phyloP scores from a whole-genome alignment of 192 early-diverging fungal genomes.

The Coemansia sp. region DNA sequence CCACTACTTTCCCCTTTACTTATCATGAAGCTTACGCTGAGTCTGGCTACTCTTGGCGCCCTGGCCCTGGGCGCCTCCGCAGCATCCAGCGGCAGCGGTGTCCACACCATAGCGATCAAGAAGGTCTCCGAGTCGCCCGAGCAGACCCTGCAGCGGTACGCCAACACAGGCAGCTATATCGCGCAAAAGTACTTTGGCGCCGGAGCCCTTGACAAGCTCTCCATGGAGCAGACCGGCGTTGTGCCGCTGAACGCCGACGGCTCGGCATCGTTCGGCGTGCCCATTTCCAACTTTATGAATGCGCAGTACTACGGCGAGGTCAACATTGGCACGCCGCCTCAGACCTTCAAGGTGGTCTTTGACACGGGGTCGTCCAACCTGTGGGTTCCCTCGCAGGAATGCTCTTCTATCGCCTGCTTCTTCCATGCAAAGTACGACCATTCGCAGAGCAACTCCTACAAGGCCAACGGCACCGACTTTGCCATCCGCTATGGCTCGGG shows the following conservation, averaged over 20 bases:
- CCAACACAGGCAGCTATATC: constrained; percentile 63
- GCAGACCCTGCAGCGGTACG: constrained; percentile 60
- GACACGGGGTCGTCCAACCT: constrained; percentile 95
- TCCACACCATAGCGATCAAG: constrained; percentile 57
- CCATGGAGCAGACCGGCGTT: constrained; percentile 43
- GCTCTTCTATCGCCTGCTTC: constrained; percentile 94
- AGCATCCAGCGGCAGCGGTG: constrained; percentile 16
- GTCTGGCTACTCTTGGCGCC: constrained; percentile 35
- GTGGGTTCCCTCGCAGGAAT: constrained; percentile 94
- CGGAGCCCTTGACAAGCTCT: constrained; percentile 25
- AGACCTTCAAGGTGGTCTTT: constrained; percentile 88
- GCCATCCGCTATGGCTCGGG: constrained; percentile 93
- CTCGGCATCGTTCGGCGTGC: constrained; percentile 64
- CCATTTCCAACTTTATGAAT: constrained; percentile 90
- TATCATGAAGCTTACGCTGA: constrained; percentile 41
- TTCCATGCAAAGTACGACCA: constrained; percentile 88
- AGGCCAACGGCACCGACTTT: constrained; percentile 90
- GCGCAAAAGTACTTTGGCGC: constrained; percentile 76
- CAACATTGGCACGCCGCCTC: constrained; percentile 78
- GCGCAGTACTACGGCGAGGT: constrained; percentile 96
- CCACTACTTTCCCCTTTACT: neutral
- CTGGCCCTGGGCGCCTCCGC: constrained; percentile 28
- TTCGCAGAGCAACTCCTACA: constrained; percentile 71
- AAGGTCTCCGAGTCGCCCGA: constrained; percentile 62
- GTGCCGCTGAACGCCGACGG: constrained; percentile 57